Base-by-base conservation (phyloP, 192 early-diverging fungal species). In the Borealophlyctis nickersoniae region DNA sequence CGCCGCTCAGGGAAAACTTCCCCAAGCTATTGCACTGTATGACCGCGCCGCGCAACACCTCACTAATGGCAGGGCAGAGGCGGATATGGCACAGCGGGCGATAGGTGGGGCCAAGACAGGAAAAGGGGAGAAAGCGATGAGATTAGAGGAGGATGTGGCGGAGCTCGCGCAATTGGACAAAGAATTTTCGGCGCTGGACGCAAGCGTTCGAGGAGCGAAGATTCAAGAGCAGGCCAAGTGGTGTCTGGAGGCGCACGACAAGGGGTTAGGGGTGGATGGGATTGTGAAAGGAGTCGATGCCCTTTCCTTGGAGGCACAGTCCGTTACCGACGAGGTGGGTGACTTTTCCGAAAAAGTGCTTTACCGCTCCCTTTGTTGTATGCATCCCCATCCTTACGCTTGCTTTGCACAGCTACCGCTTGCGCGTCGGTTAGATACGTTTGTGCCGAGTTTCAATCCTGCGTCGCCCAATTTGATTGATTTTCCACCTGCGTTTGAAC, bases 361-460 rank as follows among this genome's bases (percentile, higher is more conserved):
- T 77, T 67, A 11, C 67, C 49, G 14, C 24, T 3, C 73, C 75
- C 33, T 79, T 86, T 22, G 73, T 80, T 60, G 67, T 92, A 32
- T 74, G 87, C 39, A 74, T 80, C 19, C 83, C 89, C 56, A 87
- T 88, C 11, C 89, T 89, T 4, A 28, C 57, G 35, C 74, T 90
- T 36, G 63, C n/a, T n/a, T n/a, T n/a, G n/a, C n/a, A 19, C 60
- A 77, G 79, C 65, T 62, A 56, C 74, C 81, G 28, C 67, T 87
- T 31, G 74, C 79, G n/a, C 62, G 83, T 30, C 72, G 79, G 3
- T 60, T 89, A 14, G 72, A 85, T 60, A 72, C 63, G 2, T 89
- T 85, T 52, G 52, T 68, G 57, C 2, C 67, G 61, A 31, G 63
- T 58, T 65, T 71, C 54, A 69, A 79, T 67, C 16, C 67, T 48